phyloP scores from a whole-genome alignment of 2,329 filamentous ascomycete species.

The Cladosporium sp. region DNA sequence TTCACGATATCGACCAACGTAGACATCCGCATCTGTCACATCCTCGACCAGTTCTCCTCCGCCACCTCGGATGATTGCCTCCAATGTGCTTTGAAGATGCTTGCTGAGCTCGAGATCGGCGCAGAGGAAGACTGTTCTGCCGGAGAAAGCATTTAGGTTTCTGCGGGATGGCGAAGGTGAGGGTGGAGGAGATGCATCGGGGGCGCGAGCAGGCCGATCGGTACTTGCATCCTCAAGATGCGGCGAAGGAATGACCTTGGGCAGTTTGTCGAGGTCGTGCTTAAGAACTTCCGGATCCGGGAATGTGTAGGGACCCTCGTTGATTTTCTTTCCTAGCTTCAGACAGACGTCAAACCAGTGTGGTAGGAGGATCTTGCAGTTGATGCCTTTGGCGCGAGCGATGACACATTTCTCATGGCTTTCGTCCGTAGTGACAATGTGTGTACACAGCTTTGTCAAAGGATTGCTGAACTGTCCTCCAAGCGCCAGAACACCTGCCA shows the following conservation, averaged over 20 bases:
- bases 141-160: constrained; percentile 72
- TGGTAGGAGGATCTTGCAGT: constrained; percentile 82
- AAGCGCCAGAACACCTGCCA: constrained; percentile 84
- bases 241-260: constrained; percentile 31
- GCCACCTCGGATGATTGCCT: constrained; percentile 68
- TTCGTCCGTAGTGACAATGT: constrained; percentile 79
- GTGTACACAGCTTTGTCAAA: constrained; percentile 75
- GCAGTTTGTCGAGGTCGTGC: constrained; percentile 16
- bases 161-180: constrained; percentile 48
- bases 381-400: constrained; percentile 65
- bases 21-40: constrained; percentile 74
- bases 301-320: constrained; percentile 81
- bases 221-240: constrained; percentile 69
- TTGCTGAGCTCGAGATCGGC: constrained; percentile 70
- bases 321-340: constrained; percentile 86
- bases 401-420: constrained; percentile 71
- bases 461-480: constrained; percentile 78
- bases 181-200: constrained; percentile 45
- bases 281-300: constrained; percentile 81
- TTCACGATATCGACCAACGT: constrained; percentile 84
- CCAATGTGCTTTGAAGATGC: constrained; percentile 67
- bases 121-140: constrained; percentile 76
- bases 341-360: constrained; percentile 99
- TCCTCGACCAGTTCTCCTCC: constrained; percentile 69
- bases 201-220: constrained; percentile 42